Evolutionary conservation across 805 yeast species (phyloP).

Genomic region (Yarrowia alimentaria): DNA sequence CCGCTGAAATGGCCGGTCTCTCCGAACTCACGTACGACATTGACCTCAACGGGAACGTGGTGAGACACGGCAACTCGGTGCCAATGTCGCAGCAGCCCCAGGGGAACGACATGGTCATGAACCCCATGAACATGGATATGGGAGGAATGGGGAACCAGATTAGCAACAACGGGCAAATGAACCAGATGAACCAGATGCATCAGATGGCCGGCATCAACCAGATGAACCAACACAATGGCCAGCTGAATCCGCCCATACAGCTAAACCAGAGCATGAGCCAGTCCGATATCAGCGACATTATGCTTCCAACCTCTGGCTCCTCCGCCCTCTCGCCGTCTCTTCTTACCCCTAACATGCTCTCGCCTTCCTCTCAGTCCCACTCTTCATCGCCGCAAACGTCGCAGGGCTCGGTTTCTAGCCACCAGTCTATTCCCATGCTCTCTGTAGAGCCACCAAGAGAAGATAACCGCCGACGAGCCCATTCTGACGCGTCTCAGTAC

Average conservation of each 20-base stretch:
- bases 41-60: slow-evolving; percentile 8
- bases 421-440: slow-evolving; percentile 23
- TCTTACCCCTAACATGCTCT: slow-evolving; percentile 20
- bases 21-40: slow-evolving; percentile 10
- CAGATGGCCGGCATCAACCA: no score
- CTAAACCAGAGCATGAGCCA: slow-evolving; percentile 1
- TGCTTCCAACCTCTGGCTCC: no score
- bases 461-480: slow-evolving; percentile 14
- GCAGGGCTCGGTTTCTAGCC: slow-evolving; percentile 11
- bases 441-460: slow-evolving; percentile 17
- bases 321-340: slow-evolving; percentile 12
- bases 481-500: slow-evolving; percentile 19
- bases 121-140: slow-evolving; percentile 11
- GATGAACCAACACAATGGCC: not conserved
- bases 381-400: slow-evolving; percentile 15
- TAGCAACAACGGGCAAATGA: no score
- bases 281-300: no score
- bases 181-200: no score
- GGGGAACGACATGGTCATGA: not conserved
- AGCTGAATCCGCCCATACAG: slow-evolving; percentile 1
- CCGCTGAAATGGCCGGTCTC: slow-evolving; percentile 21
- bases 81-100: no score
- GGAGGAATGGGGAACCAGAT: no score
- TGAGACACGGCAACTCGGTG: no score
- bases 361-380: slow-evolving; percentile 12